These are phyloP conservation scores for Sarocladiaceae sp. DNA, from an alignment of 2,329 filamentous ascomycete genomes.

Conservation along the genomic window DNA sequence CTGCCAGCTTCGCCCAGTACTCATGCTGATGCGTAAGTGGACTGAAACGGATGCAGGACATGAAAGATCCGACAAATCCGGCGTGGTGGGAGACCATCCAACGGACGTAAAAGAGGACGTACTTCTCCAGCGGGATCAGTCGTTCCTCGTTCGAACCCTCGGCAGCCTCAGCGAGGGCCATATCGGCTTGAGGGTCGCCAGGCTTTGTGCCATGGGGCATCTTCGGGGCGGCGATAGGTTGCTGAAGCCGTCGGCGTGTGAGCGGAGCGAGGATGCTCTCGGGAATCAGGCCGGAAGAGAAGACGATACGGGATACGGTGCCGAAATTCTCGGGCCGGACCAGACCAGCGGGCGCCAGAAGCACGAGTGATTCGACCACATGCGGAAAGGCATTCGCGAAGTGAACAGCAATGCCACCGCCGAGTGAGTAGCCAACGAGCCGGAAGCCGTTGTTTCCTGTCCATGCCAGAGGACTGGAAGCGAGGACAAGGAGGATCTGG, in stretches of 20 bases:
- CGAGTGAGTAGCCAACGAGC: constrained; percentile 74
- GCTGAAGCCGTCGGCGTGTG: constrained; percentile 41
- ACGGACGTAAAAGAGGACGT: constrained; percentile 44
- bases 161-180: constrained; percentile 36
- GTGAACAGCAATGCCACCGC: constrained; percentile 68
- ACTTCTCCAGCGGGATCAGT: constrained; percentile 35
- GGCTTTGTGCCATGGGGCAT: constrained; percentile 7
- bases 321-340: constrained; percentile 53
- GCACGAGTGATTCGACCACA: constrained; percentile 62
- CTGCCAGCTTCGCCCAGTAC: constrained; percentile 41
- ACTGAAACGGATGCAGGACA: constrained; percentile 48
- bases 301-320: constrained; percentile 41
- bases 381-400: constrained; percentile 69
- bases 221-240: constrained; percentile 38
- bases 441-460: constrained; percentile 52
- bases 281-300: constrained; percentile 48
- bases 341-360: constrained; percentile 75
- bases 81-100: constrained; percentile 52
- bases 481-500: constrained; percentile 64
- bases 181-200: constrained; percentile 25
- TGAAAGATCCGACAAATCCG: constrained; percentile 55
- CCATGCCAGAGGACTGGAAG: constrained; percentile 65
- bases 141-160: constrained; percentile 21
- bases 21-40: constrained; percentile 47
- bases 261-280: constrained; percentile 42